These are phyloP conservation scores for Yamadazyma triangularis DNA, from an alignment of 1,139 yeast genomes.

Conservation along the genomic window DNA sequence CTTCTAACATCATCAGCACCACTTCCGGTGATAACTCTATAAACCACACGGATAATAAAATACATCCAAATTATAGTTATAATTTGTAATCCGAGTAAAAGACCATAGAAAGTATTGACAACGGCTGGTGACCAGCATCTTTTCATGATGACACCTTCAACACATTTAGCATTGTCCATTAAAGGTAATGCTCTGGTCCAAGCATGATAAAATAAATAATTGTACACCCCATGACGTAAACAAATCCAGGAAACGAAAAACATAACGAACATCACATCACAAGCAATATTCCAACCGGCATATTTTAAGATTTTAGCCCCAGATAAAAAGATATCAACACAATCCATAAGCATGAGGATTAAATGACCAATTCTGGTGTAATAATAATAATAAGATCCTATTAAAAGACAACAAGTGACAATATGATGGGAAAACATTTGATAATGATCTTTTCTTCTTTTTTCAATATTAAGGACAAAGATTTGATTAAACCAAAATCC, in stretches of 20 bases:
- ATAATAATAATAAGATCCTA: conserved; percentile 71
- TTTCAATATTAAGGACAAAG: conserved; percentile 71
- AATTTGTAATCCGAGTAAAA: conserved; percentile 64
- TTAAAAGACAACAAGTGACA: conserved; percentile 62
- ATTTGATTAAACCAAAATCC: conserved; percentile 82
- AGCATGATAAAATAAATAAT: conserved; percentile 57
- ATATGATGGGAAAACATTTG: conserved; percentile 91
- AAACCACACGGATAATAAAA: conserved; percentile 65
- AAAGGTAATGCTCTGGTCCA: conserved; percentile 31
- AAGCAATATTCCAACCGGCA: conserved; percentile 51
- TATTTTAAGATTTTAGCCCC: conserved; percentile 77
- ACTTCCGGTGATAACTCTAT: conserved; percentile 63
- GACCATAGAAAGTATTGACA: conserved; percentile 47
- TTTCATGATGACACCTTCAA: conserved; percentile 20
- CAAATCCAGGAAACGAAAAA: conserved; percentile 69
- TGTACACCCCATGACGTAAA: conserved; percentile 71
- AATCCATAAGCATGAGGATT: conserved; percentile 76
- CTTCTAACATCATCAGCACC: conserved; percentile 84
- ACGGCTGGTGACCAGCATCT: conserved; percentile 58
- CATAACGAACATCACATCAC: conserved; percentile 66
- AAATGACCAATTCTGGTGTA: conserved; percentile 77
- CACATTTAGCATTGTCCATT: conserved; percentile 38
- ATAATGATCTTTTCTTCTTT: conserved; percentile 71
- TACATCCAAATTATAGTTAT: conserved; percentile 71
- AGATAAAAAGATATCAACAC: conserved; percentile 69